A percentile compares a stretch with the other conserved stretches of the same genome.
These are phyloP conservation scores for Pisolithus orientalis DNA, from an alignment of 768 basidiomycete species.

Conservation along the genomic window DNA sequence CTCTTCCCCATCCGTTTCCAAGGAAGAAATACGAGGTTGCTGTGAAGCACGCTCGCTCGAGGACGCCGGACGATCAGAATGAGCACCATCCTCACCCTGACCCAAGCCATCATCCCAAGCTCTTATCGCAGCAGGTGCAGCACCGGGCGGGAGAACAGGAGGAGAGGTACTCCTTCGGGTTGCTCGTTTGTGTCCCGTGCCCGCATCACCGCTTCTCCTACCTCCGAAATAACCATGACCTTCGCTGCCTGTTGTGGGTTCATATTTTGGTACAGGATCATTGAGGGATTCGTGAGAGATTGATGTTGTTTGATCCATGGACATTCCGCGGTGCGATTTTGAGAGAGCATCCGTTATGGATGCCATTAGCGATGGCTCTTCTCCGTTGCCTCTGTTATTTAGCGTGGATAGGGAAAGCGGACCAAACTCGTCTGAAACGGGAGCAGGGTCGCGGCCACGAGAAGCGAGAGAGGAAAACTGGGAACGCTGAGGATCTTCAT, in stretches of 20 bases:
- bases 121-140: constrained; percentile 32
- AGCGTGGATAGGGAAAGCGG: constrained; percentile 4
- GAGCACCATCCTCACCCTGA: constrained; percentile 26
- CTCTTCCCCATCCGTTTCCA: constrained; percentile 24
- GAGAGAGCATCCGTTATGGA: constrained; percentile 34
- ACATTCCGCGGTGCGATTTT: constrained; percentile 17
- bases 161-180: constrained; percentile 29
- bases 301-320: constrained; percentile 19
- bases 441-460: constrained; percentile 32
- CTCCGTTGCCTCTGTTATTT: constrained; percentile 10
- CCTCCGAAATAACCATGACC: constrained; percentile 10
- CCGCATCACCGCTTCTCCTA: constrained; percentile 5
- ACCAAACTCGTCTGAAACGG: constrained; percentile 4
- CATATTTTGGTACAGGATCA: constrained; percentile 35
- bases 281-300: constrained; percentile 15
- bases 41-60: constrained; percentile 30
- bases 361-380: constrained; percentile 30
- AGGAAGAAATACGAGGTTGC: constrained; percentile 25
- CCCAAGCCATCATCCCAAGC: constrained; percentile 31
- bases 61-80: constrained; percentile 24
- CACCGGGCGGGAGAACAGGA: constrained; percentile 38
- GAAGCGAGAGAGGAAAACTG: constrained; percentile 66
- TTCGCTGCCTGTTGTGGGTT: constrained; percentile 15
- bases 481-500: not conserved
- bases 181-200: constrained; percentile 18